Base-by-base conservation (phyloP, 2,329 filamentous ascomycete genomes). In the Trichoderma citrinoviride region DNA sequence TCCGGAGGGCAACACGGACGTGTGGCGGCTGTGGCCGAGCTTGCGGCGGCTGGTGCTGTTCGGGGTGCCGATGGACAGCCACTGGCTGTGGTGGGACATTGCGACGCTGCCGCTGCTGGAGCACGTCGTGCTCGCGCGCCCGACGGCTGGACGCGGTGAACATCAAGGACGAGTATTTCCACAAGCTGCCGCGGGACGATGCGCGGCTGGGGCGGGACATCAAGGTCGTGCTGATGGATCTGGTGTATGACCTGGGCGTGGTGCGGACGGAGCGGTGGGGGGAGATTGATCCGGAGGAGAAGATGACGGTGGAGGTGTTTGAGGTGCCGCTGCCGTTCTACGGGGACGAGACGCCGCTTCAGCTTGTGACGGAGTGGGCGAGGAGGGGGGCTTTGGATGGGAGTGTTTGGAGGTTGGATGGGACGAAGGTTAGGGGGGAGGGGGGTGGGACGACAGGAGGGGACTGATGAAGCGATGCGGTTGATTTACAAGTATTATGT, bases 1-100 rank as follows among this genome's bases (percentile, higher is more conserved):
- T 29, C 66, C 71, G 1, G 71, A 76, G 37, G 72, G 73, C 25
- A 68, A 74, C 19, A 74, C 74, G 10, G 75, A 78, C 57, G 69
- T 81, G 3, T 83, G 81, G 81, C 72, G 72, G 40, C 61, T 75
- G 10, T 83, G 80, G 79, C 77, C 76, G 7, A 73, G 76, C 5
- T 73, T 84, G 25, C 72, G 72, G 70, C 75, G 74, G 2, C 71
- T 84, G 17, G 77, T 76, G 43, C 72, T 84, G 19, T 82, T 81
- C 66, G 77, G 77, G 23, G 77, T 73, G 14, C 75, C 76, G 10
- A 29, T 76, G 3, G 73, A 77, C 66, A 75, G 74, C 10, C 74
- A 77, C 62, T 74, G 71, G 72, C 72, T 80, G 37, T 80, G 78
- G 77, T 73, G 71, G 68, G 73, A 74, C 53, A 71, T 82, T 56